Conservation (phyloP, 73 alveolate genomes). For the Loxodes magnus region DNA sequence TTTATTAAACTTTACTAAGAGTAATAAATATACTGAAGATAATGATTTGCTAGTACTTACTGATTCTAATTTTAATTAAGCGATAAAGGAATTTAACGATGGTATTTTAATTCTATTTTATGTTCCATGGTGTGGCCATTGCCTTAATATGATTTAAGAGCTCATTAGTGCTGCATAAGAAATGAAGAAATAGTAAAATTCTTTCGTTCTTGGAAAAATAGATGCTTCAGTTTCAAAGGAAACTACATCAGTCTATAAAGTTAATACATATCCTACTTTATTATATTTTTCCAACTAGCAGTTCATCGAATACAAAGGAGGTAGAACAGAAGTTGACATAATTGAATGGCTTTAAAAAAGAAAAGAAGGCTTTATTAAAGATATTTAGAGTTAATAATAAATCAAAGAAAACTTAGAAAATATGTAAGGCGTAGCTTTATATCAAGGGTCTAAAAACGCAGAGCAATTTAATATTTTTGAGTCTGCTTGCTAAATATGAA, state of each 20-base stretch:
- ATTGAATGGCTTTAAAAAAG: slow-evolving; percentile 42
- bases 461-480: neutral
- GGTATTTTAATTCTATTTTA: slow-evolving; percentile 60
- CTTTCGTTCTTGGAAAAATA: slow-evolving; percentile 49
- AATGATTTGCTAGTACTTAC: slow-evolving; percentile 59
- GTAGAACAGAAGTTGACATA: slow-evolving; percentile 62
- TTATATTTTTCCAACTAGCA: slow-evolving; percentile 49
- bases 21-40: slow-evolving; percentile 43
- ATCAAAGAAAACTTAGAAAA: neutral
- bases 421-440: neutral
- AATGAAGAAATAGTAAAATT: slow-evolving; percentile 37
- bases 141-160: slow-evolving; percentile 68
- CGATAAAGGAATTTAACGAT: slow-evolving; percentile 34
- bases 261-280: slow-evolving; percentile 61
- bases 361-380: neutral
- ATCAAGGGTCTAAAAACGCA: neutral
- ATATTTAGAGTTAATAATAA: neutral
- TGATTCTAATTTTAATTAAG: slow-evolving; percentile 51
- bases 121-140: slow-evolving; percentile 90
- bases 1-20: too few relatives aligned
- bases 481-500: neutral
- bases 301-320: slow-evolving; percentile 46
- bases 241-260: slow-evolving; percentile 27
- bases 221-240: slow-evolving; percentile 52
- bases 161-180: slow-evolving; percentile 57